Base-by-base conservation (phyloP, 164 flowering plant species). In the Vitis labrusca region DNA sequence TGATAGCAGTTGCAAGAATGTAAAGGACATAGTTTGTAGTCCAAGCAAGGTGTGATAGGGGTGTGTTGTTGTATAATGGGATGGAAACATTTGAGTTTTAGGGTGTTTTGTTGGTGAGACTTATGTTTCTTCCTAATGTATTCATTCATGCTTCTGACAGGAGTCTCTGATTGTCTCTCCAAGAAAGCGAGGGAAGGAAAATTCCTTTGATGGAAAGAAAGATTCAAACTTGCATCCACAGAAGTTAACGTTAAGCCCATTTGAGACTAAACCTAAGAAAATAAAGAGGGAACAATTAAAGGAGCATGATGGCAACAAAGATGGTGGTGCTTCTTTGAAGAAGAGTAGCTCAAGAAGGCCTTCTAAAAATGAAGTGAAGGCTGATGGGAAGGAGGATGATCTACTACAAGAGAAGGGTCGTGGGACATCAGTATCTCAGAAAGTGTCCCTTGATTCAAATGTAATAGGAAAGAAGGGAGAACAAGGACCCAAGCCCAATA, bases 151-250 rank as follows among this genome's bases (percentile, higher is more conserved):
- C 27, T 64, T 63, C 56, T 64, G 50, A 50, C 83, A 83, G 86
- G 84, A 66, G 50, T 14, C 59, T 66, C 52, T 50, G 10, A 61
- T 58, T 23, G 63, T 68, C 75, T 74, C 80, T 10, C 75, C 77
- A 0, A 80, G 65, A 70, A 90, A 88, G 67, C 59, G 63, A 17
- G 85, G 87, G 56, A 90, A 88, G 71, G 95, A 89, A 77, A 85
- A 86, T 74, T 73, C 80, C 65, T 63, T 77, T 67, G 78, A 76
- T 67, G 84, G 76, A 70, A 75, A 70, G 1, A 48, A 13, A 60
- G 82, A 76, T 73, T 51, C 73, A 30, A 77, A 63, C 52, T 66
- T 50, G 19, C 65, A 59, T 56, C 23, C 50, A 50, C 63, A 47
- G 64, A 64, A 69, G 12, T 44, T 50, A 66, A 23, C 56, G 23